Evolutionary conservation across 2,329 filamentous ascomycete species (phyloP).

Genomic region (Cladosporium sp.): DNA sequence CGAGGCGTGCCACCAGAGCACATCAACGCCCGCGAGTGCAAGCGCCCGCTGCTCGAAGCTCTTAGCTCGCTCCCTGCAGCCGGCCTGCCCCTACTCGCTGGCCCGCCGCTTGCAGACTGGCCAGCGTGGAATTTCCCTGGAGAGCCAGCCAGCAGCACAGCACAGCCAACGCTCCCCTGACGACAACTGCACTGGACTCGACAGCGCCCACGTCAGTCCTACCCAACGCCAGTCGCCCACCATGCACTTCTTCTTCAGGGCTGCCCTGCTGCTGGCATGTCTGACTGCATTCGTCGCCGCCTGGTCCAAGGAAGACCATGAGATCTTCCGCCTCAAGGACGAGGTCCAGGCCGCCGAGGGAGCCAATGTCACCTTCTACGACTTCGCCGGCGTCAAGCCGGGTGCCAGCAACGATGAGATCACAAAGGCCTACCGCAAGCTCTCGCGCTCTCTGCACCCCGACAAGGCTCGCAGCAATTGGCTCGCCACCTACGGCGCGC

Average conservation of each 20-base stretch:
- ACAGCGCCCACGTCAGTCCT: not conserved
- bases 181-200: not conserved
- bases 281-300: conserved; percentile 68
- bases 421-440: conserved; percentile 91
- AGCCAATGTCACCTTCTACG: conserved; percentile 82
- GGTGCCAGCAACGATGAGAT: conserved; percentile 82
- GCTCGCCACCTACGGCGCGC: conserved; percentile 66
- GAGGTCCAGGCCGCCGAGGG: conserved; percentile 79
- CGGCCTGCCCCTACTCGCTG: not conserved
- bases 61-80: not conserved
- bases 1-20: not conserved
- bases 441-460: conserved; percentile 79
- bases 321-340: conserved; percentile 94
- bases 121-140: not conserved
- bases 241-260: conserved; percentile 69
- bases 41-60: not conserved
- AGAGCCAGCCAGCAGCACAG: not conserved
- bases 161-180: conserved; percentile 4
- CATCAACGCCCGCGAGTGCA: not conserved
- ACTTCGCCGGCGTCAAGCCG: conserved; percentile 77
- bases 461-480: conserved; percentile 93
- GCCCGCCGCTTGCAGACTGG: not conserved
- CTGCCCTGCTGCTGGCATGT: conserved; percentile 69
- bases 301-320: conserved; percentile 94
- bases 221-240: conserved; percentile 24